These are phyloP conservation scores for Pseudonitzschia delicatissima DNA, from an alignment of 108 stramenopile species.

Conservation along the genomic window DNA sequence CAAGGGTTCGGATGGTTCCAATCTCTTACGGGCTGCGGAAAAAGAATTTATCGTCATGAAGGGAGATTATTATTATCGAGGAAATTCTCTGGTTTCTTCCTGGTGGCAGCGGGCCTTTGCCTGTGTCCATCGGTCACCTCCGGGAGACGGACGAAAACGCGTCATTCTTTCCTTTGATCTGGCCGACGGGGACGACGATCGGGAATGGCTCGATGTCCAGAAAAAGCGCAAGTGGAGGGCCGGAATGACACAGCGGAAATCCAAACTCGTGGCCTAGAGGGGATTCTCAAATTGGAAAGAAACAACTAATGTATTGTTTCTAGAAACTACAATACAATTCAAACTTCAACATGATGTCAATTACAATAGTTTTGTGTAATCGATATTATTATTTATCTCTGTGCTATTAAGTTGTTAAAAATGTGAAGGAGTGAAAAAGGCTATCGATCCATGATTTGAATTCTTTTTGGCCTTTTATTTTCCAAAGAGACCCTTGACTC, in stretches of 20 bases:
- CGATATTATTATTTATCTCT: no score
- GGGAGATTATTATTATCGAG: constrained; percentile 49
- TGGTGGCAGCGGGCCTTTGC: constrained; percentile 49
- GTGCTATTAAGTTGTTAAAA: no score
- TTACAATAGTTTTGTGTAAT: neutral
- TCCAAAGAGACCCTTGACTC: constrained; percentile 63
- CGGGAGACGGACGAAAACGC: constrained; percentile 28
- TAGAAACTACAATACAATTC: no score
- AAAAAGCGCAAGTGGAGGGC: constrained; percentile 46
- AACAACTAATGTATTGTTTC: no score
- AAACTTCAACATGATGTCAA: no score
- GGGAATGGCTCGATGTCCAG: constrained; percentile 53
- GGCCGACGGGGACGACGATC: constrained; percentile 58
- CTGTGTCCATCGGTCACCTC: constrained; percentile 66
- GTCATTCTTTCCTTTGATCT: constrained; percentile 61
- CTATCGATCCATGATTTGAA: no score
- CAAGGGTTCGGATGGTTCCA: neutral
- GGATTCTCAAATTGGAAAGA: neutral
- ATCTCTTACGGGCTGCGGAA: constrained; percentile 33
- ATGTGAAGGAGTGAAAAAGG: no score
- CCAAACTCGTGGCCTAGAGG: constrained; percentile 30
- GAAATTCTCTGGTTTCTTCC: neutral
- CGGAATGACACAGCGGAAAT: constrained; percentile 57
- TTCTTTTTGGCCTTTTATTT: constrained; percentile 22
- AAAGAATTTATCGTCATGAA: constrained; percentile 70